phyloP scores from a whole-genome alignment of 208 protist species.

The Herpetomonas samuelpessoai region DNA sequence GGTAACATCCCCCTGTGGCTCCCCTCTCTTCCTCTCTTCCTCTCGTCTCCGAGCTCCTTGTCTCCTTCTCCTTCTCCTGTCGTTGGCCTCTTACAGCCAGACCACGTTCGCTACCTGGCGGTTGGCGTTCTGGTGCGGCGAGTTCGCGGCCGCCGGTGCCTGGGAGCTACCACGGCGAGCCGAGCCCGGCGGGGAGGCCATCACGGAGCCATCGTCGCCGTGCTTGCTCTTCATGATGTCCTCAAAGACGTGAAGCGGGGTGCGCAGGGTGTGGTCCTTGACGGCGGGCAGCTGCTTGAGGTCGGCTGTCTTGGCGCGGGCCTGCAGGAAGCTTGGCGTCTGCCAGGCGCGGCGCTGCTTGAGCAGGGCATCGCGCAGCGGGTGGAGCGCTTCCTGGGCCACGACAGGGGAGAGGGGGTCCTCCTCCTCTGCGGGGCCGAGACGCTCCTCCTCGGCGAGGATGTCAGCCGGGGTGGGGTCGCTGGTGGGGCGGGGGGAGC shows the following conservation, averaged over 20 bases:
- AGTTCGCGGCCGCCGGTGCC: background rate
- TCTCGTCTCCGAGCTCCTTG: too few species aligned
- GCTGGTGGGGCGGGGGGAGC: constrained; percentile 6
- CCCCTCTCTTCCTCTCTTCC: too few species aligned
- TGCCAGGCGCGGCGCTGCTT: constrained; percentile 37
- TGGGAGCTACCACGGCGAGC: constrained; percentile 10
- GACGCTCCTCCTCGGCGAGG: constrained; percentile 30
- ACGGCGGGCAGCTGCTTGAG: constrained; percentile 53
- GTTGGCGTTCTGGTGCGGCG: constrained; percentile 12
- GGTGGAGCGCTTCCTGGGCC: constrained; percentile 45
- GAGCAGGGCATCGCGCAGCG: constrained; percentile 52
- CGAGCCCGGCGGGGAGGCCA: constrained; percentile 11
- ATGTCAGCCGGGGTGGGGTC: constrained; percentile 19
- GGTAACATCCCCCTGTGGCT: too few species aligned
- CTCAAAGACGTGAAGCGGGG: constrained; percentile 75
- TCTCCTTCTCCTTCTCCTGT: too few species aligned
- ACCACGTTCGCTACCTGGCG: constrained; percentile 27
- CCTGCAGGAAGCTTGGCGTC: constrained; percentile 38
- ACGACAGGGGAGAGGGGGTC: constrained; percentile 65
- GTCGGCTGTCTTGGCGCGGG: constrained; percentile 33
- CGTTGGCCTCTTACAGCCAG: constrained; percentile 47
- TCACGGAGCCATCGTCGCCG: constrained; percentile 33
- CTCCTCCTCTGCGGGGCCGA: constrained; percentile 56
- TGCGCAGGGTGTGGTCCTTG: constrained; percentile 64
- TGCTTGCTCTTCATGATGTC: constrained; percentile 59